Evolutionary conservation across 1,139 yeast species (phyloP).

Genomic region (Debaryomyces coudertii): DNA sequence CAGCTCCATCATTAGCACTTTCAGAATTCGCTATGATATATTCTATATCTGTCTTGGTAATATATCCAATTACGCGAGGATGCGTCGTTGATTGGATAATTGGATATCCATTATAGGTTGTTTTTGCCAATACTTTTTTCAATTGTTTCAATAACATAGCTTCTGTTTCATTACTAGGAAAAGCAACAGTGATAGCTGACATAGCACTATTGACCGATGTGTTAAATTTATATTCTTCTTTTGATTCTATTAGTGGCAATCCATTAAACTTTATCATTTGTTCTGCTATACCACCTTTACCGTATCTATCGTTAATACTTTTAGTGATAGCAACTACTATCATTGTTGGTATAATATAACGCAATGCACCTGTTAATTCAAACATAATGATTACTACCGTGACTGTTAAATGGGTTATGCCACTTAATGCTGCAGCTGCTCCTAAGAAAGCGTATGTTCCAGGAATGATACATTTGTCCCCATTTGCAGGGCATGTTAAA

Average conservation of each 20-base stretch:
- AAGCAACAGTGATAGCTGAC: conserved; percentile 55
- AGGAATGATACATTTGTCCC: conserved; percentile 70
- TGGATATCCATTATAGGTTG: conserved; percentile 59
- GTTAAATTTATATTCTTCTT: conserved; percentile 64
- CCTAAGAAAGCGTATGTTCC: conserved; percentile 97
- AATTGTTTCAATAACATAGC: conserved; percentile 39
- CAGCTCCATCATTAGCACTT: conserved; percentile 18
- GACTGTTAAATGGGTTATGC: conserved; percentile 88
- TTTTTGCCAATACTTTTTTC: conserved; percentile 38
- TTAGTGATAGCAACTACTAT: conserved; percentile 92
- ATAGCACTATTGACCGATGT: conserved; percentile 65
- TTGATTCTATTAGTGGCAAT: conserved; percentile 78
- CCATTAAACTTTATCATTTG: conserved; percentile 92
- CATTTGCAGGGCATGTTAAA: conserved; percentile 42
- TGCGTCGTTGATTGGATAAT: conserved; percentile 38
- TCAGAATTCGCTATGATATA: conserved; percentile 22
- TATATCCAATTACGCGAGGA: conserved; percentile 42
- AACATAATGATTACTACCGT: conserved; percentile 95
- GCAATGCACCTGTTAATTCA: conserved; percentile 91
- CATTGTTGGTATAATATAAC: conserved; percentile 93
- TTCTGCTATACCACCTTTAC: conserved; percentile 89
- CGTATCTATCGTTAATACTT: conserved; percentile 72
- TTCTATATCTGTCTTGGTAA: conserved; percentile 38
- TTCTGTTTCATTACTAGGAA: conserved; percentile 43
- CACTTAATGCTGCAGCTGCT: conserved; percentile 94